These are phyloP conservation scores for Chionographis japonica DNA, from an alignment of 106 monocot genomes.

Conservation along the genomic window DNA sequence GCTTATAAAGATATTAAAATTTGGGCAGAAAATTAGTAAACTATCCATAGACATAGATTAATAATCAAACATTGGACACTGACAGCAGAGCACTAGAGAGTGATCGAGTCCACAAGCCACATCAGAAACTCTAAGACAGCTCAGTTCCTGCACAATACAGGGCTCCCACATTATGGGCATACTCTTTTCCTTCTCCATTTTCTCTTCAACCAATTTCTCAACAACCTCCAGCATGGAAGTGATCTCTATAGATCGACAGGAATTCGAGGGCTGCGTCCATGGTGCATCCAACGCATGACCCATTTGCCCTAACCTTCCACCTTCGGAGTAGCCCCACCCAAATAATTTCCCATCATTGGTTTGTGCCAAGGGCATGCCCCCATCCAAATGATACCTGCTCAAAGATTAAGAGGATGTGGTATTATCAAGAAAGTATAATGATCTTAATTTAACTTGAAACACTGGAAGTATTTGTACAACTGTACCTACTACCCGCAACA, in stretches of 20 bases:
- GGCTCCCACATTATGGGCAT: constrained; percentile 93
- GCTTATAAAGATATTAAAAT: too few relatives aligned
- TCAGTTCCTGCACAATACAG: constrained; percentile 36
- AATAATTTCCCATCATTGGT: constrained; percentile 61
- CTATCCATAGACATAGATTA: too few relatives aligned
- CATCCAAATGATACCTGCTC: constrained; percentile 87
- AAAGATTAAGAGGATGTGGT: neutral
- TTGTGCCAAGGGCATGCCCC: constrained; percentile 76
- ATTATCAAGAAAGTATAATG: too few relatives aligned
- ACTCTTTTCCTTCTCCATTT: constrained; percentile 55
- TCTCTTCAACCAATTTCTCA: constrained; percentile 51
- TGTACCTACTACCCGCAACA: too few relatives aligned
- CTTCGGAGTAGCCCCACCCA: constrained; percentile 78
- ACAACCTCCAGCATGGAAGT: constrained; percentile 37
- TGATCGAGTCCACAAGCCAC: constrained; percentile 83
- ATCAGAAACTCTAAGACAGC: constrained; percentile 45
- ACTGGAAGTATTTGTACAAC: too few relatives aligned
- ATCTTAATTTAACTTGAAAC: too few relatives aligned
- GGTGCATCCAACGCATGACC: constrained; percentile 23
- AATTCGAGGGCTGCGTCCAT: neutral
- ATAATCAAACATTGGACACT: constrained; percentile 17
- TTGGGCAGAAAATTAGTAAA: too few relatives aligned
- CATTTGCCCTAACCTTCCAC: constrained; percentile 71
- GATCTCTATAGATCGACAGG: constrained; percentile 7
- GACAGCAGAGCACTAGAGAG: constrained; percentile 71